Evolutionary conservation across 2,329 filamentous ascomycete genomes (phyloP).

Genomic region (Colletotrichum lentis): DNA sequence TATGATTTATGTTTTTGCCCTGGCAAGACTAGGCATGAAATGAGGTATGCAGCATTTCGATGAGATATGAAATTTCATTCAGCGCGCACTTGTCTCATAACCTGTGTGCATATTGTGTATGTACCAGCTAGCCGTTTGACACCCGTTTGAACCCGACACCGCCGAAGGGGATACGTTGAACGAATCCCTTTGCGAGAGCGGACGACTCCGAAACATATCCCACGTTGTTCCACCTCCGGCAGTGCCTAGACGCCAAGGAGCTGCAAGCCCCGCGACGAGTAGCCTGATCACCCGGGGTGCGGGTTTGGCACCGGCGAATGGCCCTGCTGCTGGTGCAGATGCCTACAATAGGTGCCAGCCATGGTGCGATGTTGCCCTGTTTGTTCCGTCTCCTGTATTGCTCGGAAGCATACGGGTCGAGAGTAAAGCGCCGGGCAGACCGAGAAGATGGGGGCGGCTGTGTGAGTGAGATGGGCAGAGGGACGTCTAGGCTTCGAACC

Average conservation of each 20-base stretch:
- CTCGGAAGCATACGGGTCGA: too few species aligned
- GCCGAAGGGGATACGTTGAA: not conserved
- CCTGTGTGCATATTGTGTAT: not conserved
- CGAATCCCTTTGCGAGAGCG: not conserved
- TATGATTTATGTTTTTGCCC: not conserved
- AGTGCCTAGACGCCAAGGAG: not conserved
- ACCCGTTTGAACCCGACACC: not conserved
- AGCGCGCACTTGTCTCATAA: not conserved
- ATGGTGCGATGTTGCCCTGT: not conserved
- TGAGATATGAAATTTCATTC: constrained; percentile 7
- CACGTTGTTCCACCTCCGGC: not conserved
- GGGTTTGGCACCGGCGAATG: too few species aligned
- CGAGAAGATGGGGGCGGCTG: not conserved
- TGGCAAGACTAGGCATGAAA: not conserved
- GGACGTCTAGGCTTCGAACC: not conserved
- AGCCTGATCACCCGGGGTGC: not conserved
- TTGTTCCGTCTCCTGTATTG: not conserved
- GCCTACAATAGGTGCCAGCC: not conserved
- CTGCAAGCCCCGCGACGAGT: not conserved
- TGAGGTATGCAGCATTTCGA: constrained; percentile 5
- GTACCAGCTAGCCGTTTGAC: not conserved
- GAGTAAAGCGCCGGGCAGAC: not conserved
- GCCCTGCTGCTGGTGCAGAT: not conserved
- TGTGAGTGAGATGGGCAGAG: not conserved
- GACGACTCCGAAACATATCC: constrained; percentile 3